Evolutionary conservation across 768 basidiomycete species (phyloP), one percentile per base, ranked within the genome.

Genomic region (Russula virescens): DNA sequence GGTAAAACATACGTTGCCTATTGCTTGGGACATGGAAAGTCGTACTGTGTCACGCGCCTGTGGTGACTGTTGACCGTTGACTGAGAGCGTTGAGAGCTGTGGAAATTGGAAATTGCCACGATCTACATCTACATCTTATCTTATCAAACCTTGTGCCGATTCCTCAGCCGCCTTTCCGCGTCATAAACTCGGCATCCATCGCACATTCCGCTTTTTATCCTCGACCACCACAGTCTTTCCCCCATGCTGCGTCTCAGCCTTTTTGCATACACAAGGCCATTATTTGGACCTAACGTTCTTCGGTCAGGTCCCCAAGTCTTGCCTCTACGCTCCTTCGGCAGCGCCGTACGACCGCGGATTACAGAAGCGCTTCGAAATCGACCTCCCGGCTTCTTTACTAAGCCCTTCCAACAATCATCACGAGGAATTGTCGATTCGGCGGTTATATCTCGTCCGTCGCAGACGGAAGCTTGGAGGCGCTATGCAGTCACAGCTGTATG

Each of bases 21-120:
- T 79, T 51, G 82, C 83, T 74, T 92, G 90, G 50, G 91, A 92
- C 90, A 92, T 92, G 21, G 35, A 14, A 4, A 23, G 58, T 42
- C 23, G 42, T 7, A 19, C 57, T 46, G 18, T 6, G 48, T 11
- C 19, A 19, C 23, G 55, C 21, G 55, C 28, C 21, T 8, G 31
- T 31, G 31, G 31, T 31, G 31, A 31, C 31, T 8, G 31, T 31
- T 31, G 31, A 31, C n/a, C n/a, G n/a, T n/a, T n/a, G 31, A 31
- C 5, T 31, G 31, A 31, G n/a, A 9, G 38, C n/a, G n/a, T n/a
- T 38, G 38, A 38, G 38, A 2, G 38, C 6, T 5, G 8, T 6
- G 38, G 10, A 38, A 38, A 14, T 9, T 35, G 34, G 38, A 5
- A 38, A 11, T 11, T 11, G 43, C 18, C 25, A 19, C 21, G 28